Base-by-base conservation (phyloP, 805 yeast genomes). In the Kurtzmaniella cleridarum region DNA sequence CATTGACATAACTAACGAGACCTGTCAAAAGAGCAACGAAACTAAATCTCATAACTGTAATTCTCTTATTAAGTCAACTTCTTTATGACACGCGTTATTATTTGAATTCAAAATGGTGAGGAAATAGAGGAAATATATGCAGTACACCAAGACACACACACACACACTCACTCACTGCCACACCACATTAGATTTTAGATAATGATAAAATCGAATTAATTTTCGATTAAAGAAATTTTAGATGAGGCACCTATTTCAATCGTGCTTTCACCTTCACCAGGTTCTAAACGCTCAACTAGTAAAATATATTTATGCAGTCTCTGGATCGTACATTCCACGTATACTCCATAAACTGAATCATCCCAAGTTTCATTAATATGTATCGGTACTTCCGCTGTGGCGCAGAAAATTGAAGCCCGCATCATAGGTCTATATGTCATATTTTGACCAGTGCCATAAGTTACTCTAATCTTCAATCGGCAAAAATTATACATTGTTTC, bases 281-380 rank as follows among this genome's bases (percentile, higher is more conserved):
- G 47, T 43, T 75, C 80, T 41, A 75, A 70, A 30, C 80, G 48
- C 45, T 75, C 80, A n/a, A 72, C 53, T 16, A 75, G 49, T 7
- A 75, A 41, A 3, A 71, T 55, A 39, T 71, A 69, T 4, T 42
- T 45, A 0, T 61, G 68, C 2, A 59, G 54, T 2, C 39, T 42
- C 0, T 50, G 50, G 3, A 61, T 32, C 3, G 31, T 30, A 34
- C 59, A 54, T 32, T 65, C 65, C 13, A 68, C 49, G 44, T 66
- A 73, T 3, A 69, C 50, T 0, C 80, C 80, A 49, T 68, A 69
- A 6, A 71, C 44, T 16, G 62, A 56, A 40, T 67, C 69, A 39
- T 58, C 59, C 69, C 76, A 74, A 11, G 47, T 39, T 23, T 60
- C 60, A 38, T 64, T 66, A 14, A 67, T 51, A 27, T 53, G 48